Conservation (phyloP, 2,329 filamentous ascomycete species). For the Fusarium sp. region DNA sequence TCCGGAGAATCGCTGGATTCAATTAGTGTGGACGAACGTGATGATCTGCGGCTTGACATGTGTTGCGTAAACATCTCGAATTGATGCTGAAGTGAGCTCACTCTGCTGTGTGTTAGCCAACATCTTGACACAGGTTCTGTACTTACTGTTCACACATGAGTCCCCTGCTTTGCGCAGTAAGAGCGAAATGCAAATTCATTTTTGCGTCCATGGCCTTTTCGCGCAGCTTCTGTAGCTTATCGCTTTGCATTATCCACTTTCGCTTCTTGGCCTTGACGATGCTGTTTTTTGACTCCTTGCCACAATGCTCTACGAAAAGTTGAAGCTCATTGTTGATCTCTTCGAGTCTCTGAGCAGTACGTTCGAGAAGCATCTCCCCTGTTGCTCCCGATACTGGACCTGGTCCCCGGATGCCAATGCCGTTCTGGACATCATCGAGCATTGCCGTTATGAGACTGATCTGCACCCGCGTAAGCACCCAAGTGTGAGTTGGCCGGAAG, state of each 20-base stretch:
- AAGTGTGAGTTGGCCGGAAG: neutral
- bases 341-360: neutral
- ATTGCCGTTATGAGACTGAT: neutral
- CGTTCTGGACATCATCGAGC: neutral
- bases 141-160: neutral
- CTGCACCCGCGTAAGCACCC: neutral
- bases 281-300: neutral
- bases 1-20: neutral
- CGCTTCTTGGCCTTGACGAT: neutral
- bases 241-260: neutral
- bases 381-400: neutral
- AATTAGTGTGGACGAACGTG: no score
- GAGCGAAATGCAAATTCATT: neutral
- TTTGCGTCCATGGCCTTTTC: conserved; percentile 1
- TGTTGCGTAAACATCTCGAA: neutral
- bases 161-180: neutral
- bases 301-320: neutral
- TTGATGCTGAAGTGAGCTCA: neutral
- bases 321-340: conserved; percentile 1
- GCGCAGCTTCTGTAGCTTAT: conserved; percentile 1
- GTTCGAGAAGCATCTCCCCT: neutral
- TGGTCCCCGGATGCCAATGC: neutral
- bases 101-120: neutral
- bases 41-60: neutral
- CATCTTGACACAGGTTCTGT: neutral